Conservation (phyloP, 768 basidiomycete species). For the Rhodotorula diobovata region DNA sequence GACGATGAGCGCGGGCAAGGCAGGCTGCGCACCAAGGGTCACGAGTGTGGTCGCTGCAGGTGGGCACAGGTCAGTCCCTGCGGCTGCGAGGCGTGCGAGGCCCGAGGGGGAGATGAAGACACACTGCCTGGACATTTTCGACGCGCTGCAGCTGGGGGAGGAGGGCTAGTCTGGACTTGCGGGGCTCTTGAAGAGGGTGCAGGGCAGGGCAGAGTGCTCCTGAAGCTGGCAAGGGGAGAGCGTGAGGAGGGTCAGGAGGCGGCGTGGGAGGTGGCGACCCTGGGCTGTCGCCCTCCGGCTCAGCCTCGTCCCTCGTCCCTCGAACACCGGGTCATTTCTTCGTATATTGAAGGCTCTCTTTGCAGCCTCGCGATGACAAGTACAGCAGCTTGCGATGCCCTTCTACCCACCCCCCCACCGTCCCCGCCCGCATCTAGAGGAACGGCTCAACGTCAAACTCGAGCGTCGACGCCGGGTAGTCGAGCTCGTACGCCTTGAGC, state of each 20-base stretch:
- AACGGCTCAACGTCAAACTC: conserved; percentile 96
- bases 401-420: neutral
- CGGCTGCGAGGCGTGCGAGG: neutral
- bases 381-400: neutral
- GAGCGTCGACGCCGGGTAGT: conserved; percentile 86
- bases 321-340: too few relatives aligned
- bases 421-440: conserved; percentile 59
- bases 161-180: neutral
- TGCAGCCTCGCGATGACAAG: neutral
- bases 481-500: conserved; percentile 85
- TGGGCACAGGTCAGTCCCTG: neutral
- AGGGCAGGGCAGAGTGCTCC: too few relatives aligned
- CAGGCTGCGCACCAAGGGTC: conserved; percentile 69
- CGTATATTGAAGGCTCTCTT: too few relatives aligned
- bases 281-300: too few relatives aligned
- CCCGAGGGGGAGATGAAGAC: neutral
- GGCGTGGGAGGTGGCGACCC: too few relatives aligned
- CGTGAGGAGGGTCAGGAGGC: neutral
- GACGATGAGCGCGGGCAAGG: neutral
- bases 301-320: too few relatives aligned
- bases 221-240: neutral
- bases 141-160: neutral
- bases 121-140: conserved; percentile 12
- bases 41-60: conserved; percentile 67
- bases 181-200: neutral